Conservation (phyloP, 805 yeast genomes). For the Cyberlindnera maritima region DNA sequence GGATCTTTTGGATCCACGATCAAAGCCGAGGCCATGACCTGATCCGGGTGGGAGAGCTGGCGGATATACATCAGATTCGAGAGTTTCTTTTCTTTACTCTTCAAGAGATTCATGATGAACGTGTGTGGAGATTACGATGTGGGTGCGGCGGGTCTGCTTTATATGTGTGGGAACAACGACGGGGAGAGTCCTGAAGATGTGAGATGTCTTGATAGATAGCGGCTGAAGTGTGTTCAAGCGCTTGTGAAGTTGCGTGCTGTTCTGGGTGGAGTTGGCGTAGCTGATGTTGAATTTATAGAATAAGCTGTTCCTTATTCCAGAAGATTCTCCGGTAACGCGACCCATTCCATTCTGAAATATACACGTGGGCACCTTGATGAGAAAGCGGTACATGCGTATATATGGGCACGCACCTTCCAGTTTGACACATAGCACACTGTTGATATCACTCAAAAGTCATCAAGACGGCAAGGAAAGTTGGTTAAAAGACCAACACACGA, state of each 20-base stretch:
- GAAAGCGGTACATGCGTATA: not conserved
- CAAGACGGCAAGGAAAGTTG: not conserved
- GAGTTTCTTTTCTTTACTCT: conserved; percentile 17
- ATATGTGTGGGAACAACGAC: no score
- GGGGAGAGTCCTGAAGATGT: no score
- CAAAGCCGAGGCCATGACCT: conserved; percentile 6
- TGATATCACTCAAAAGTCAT: not conserved
- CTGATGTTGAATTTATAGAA: no score
- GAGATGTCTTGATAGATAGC: no score
- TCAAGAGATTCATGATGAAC: conserved; percentile 12
- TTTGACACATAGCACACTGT: not conserved
- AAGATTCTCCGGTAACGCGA: not conserved
- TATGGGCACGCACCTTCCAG: not conserved
- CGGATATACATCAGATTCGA: conserved; percentile 17
- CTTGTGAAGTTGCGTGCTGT: no score
- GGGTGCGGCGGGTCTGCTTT: not conserved
- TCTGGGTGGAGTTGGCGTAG: no score
- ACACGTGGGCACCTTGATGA: not conserved
- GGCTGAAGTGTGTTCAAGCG: no score
- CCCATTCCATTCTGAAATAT: not conserved
- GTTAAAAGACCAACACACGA: no score
- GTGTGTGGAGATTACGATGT: no score
- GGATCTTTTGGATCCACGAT: conserved; percentile 14
- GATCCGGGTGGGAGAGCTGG: conserved; percentile 10
- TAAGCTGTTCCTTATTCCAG: no score